These are phyloP conservation scores for Naganishia onofrii DNA, from an alignment of 768 basidiomycete species.

Conservation along the genomic window DNA sequence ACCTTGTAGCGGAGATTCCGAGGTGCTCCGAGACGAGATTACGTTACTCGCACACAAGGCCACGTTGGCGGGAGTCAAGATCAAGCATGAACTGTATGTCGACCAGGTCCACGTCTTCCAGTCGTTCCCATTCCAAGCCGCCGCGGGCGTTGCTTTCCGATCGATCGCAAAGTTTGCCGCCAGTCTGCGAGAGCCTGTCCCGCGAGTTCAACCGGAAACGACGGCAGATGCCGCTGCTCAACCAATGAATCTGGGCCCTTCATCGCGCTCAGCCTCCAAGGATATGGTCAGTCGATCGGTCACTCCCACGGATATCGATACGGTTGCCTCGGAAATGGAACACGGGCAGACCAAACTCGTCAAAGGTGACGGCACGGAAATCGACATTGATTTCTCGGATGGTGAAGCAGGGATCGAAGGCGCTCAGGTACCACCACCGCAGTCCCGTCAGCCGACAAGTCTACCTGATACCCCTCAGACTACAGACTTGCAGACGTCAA, in stretches of 20 bases:
- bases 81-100: constrained; percentile 82
- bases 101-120: constrained; percentile 95
- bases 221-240: neutral
- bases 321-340: constrained; percentile 28
- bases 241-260: neutral
- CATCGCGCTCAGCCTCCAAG: neutral
- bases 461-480: neutral
- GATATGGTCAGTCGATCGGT: neutral
- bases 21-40: constrained; percentile 91
- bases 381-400: constrained; percentile 12
- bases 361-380: constrained; percentile 30
- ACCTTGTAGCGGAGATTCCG: constrained; percentile 82
- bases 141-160: constrained; percentile 42
- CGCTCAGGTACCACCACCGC: neutral
- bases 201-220: neutral
- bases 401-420: constrained; percentile 4
- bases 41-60: constrained; percentile 92
- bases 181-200: constrained; percentile 1
- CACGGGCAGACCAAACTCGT: constrained; percentile 25
- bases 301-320: constrained; percentile 26
- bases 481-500: neutral
- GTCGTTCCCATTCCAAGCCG: constrained; percentile 63
- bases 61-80: constrained; percentile 74
- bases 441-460: neutral
- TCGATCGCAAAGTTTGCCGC: constrained; percentile 38